Conservation (phyloP, 2,329 filamentous ascomycete genomes). For the Helotiales sp. region DNA sequence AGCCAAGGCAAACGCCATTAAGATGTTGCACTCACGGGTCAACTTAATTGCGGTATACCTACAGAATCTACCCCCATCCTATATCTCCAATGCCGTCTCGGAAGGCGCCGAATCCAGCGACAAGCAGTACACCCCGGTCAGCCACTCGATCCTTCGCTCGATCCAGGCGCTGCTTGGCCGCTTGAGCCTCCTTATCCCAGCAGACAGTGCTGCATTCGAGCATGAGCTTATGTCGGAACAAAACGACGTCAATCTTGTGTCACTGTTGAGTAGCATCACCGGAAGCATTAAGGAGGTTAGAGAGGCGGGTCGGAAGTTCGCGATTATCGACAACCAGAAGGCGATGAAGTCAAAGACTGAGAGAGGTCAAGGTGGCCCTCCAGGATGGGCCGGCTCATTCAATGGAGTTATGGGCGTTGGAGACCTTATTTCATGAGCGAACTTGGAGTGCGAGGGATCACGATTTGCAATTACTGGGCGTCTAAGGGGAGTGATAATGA, state of each 20-base stretch:
- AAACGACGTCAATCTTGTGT: constrained; percentile 82
- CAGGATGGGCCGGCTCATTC: constrained; percentile 16
- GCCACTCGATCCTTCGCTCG: constrained; percentile 80
- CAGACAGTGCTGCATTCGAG: constrained; percentile 67
- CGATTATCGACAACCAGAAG: constrained; percentile 52
- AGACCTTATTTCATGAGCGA: constrained; percentile 31
- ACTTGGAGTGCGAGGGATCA: constrained; percentile 3
- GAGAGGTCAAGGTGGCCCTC: constrained; percentile 12
- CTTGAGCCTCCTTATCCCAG: constrained; percentile 78
- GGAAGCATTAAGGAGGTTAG: constrained; percentile 73
- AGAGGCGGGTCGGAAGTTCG: constrained; percentile 77
- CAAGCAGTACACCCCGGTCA: constrained; percentile 38
- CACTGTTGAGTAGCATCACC: constrained; percentile 76
- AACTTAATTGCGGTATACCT: constrained; percentile 79
- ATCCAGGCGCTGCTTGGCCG: constrained; percentile 86
- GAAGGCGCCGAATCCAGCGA: constrained; percentile 39
- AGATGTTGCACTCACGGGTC: constrained; percentile 84
- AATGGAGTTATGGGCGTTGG: constrained; percentile 30
- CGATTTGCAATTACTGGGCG: constrained; percentile 31
- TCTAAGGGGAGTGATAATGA: constrained; percentile 20
- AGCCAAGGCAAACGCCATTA: constrained; percentile 89
- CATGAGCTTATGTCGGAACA: constrained; percentile 76
- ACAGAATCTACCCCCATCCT: constrained; percentile 69
- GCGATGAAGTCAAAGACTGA: constrained; percentile 20
- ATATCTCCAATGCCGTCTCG: constrained; percentile 54